phyloP scores from a whole-genome alignment of 208 protist genomes.

The Dictyostelium gargantuum region DNA sequence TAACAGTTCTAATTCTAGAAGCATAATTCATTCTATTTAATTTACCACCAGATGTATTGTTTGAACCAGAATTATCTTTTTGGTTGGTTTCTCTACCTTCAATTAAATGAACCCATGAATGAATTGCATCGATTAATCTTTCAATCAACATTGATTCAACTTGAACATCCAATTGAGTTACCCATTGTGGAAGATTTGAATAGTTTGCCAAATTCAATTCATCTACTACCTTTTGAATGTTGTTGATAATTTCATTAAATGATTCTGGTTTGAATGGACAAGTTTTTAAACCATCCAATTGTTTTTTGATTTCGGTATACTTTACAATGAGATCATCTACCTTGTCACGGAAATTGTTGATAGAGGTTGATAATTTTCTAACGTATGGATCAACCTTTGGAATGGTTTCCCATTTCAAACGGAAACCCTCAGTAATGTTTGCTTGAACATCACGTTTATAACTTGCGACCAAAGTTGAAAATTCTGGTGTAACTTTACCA shows the following conservation, averaged over 20 bases:
- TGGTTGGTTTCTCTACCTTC: conserved; percentile 20
- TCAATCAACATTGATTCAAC: conserved; percentile 79
- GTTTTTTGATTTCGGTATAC: conserved; percentile 69
- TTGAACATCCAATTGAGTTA: conserved; percentile 75
- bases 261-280: conserved; percentile 76
- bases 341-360: conserved; percentile 81
- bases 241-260: conserved; percentile 67
- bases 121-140: conserved; percentile 78
- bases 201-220: conserved; percentile 83
- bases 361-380: conserved; percentile 73
- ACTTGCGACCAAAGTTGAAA: conserved; percentile 73
- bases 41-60: background rate
- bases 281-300: conserved; percentile 74
- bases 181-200: conserved; percentile 85
- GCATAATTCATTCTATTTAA: background rate
- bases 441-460: conserved; percentile 80
- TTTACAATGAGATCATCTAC: conserved; percentile 81
- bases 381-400: conserved; percentile 84
- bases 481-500: conserved; percentile 22
- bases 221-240: conserved; percentile 84
- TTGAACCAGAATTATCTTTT: too few relatives aligned
- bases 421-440: conserved; percentile 81
- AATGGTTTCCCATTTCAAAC: conserved; percentile 73
- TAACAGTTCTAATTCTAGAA: background rate
- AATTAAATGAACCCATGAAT: conserved; percentile 76